phyloP scores from a whole-genome alignment of 306 rosid species.

The Cicer pinnatifidum region DNA sequence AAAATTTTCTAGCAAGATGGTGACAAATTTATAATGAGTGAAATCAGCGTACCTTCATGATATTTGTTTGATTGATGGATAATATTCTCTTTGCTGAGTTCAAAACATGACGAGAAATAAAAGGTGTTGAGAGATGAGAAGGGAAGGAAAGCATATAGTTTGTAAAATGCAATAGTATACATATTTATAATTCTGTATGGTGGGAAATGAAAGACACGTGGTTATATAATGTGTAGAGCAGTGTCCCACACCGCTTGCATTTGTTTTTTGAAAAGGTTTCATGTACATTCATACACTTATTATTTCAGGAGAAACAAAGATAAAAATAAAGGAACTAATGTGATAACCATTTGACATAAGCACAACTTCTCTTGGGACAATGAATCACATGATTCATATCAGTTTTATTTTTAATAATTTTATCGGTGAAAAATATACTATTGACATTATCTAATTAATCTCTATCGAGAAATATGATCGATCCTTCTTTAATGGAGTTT shows the following conservation, averaged over 20 bases:
- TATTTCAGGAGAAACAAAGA: no score
- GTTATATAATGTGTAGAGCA: conserved; percentile 13
- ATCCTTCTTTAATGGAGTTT: no score
- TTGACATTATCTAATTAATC: no score
- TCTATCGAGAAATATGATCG: no score
- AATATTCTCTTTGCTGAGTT: conserved; percentile 27
- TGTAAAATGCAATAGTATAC: background rate
- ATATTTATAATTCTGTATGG: background rate
- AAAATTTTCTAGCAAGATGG: conserved; percentile 4
- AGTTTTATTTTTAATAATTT: no score
- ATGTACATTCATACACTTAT: no score
- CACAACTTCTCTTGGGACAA: background rate
- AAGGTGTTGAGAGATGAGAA: background rate
- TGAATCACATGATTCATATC: no score
- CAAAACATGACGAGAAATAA: conserved; percentile 7
- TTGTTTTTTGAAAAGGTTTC: background rate
- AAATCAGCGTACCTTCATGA: conserved; percentile 38
- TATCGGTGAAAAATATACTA: no score
- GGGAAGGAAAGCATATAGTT: background rate
- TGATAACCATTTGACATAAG: background rate
- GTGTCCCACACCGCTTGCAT: conserved; percentile 50
- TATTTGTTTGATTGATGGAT: conserved; percentile 33
- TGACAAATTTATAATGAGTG: background rate
- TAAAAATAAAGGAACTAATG: no score
- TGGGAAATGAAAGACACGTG: conserved; percentile 44